A percentile compares a stretch with the other conserved stretches of the same genome.
These are phyloP conservation scores for Otatea glauca DNA, from an alignment of 176 grass and related monocot species.

Conservation along the genomic window DNA sequence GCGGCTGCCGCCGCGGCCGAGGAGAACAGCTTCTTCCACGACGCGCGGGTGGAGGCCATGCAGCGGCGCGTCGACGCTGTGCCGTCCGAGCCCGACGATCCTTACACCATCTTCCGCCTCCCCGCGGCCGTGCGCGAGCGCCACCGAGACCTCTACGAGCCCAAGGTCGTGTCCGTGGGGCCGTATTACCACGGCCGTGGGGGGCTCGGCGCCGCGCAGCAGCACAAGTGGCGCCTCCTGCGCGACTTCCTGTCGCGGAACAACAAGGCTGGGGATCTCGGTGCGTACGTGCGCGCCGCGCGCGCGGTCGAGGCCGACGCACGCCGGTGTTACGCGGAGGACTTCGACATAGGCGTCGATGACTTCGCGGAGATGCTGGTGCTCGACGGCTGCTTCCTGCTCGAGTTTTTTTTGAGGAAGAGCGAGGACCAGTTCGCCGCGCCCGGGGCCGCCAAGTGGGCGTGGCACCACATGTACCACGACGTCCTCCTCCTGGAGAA, in stretches of 20 bases:
- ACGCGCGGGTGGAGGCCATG: conserved; percentile 56
- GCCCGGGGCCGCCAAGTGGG: conserved; percentile 56
- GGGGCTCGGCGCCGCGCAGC: conserved; percentile 44
- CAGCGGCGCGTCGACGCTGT: conserved; percentile 55
- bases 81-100: conserved; percentile 34
- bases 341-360: conserved; percentile 32
- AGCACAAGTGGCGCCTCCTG: conserved; percentile 64
- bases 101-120: conserved; percentile 61
- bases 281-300: conserved; percentile 49
- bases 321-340: conserved; percentile 50
- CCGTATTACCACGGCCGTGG: conserved; percentile 48
- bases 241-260: conserved; percentile 39
- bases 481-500: conserved; percentile 54
- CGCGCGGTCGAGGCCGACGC: conserved; percentile 45
- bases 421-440: conserved; percentile 50
- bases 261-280: background rate
- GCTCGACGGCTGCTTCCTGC: conserved; percentile 60
- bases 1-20: background rate
- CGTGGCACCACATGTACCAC: conserved; percentile 65
- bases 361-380: conserved; percentile 60
- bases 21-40: conserved; percentile 33
- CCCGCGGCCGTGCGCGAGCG: conserved; percentile 54
- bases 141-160: conserved; percentile 57
- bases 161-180: conserved; percentile 52
- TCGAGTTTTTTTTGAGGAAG: conserved; percentile 57